Conservation (phyloP, 495 filamentous ascomycete species). For the Annulohypoxylon maeteangense region DNA sequence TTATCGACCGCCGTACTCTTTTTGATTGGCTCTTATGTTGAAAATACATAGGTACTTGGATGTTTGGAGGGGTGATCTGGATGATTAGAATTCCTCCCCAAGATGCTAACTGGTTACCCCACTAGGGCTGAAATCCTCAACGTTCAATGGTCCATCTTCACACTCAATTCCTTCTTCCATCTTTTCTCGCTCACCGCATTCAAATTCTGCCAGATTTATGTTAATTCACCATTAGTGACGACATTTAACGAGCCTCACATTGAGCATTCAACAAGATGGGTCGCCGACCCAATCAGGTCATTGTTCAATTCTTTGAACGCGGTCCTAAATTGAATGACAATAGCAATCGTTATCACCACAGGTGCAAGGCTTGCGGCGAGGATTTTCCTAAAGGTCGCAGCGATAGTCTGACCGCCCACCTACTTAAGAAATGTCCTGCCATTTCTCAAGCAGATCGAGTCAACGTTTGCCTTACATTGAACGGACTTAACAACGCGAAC, state of each 20-base stretch:
- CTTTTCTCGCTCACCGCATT: constrained; percentile 43
- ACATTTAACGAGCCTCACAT: background rate
- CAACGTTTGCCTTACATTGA: constrained; percentile 66
- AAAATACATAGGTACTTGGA: background rate
- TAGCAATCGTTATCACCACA: constrained; percentile 88
- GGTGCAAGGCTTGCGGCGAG: constrained; percentile 86
- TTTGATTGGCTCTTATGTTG: no score
- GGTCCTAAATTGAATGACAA: constrained; percentile 83
- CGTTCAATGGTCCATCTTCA: background rate
- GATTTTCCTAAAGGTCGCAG: constrained; percentile 85
- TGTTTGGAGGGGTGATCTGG: background rate
- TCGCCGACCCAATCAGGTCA: constrained; percentile 81
- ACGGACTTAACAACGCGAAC: constrained; percentile 52
- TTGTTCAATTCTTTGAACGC: constrained; percentile 84
- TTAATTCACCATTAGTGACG: constrained; percentile 19
- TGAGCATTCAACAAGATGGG: constrained; percentile 66
- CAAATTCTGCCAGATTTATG: constrained; percentile 48
- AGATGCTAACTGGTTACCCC: background rate
- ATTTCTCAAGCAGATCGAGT: constrained; percentile 73
- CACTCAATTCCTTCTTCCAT: background rate
- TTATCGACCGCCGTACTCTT: no score
- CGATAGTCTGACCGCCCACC: constrained; percentile 79
- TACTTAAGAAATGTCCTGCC: constrained; percentile 83
- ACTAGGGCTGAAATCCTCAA: constrained; percentile 3
- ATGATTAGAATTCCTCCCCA: background rate